These are phyloP conservation scores for Lentinula detonsa DNA, from an alignment of 768 basidiomycete genomes.

Conservation along the genomic window DNA sequence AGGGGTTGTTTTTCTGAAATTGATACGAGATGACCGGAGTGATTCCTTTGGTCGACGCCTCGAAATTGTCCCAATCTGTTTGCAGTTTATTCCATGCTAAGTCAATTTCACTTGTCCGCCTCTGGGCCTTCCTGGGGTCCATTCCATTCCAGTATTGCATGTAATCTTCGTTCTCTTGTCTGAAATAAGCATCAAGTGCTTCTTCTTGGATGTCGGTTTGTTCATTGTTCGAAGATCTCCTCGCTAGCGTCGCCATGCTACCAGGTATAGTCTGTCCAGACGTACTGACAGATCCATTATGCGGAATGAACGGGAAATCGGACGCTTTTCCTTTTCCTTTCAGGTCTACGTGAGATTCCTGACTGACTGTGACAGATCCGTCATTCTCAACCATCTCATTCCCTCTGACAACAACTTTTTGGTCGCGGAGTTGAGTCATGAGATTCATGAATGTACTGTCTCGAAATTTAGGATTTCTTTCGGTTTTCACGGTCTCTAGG, in stretches of 20 bases:
- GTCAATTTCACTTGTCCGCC: conserved; percentile 12
- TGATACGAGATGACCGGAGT: conserved; percentile 51
- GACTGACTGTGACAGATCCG: conserved; percentile 17
- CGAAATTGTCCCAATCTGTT: conserved; percentile 75
- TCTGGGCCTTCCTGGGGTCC: conserved; percentile 9
- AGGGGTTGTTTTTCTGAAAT: conserved; percentile 78
- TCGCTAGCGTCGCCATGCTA: neutral
- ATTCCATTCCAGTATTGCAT: conserved; percentile 50
- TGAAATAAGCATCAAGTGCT: conserved; percentile 62
- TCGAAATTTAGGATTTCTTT: conserved; percentile 79
- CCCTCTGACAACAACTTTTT: conserved; percentile 70
- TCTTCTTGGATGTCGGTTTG: conserved; percentile 25
- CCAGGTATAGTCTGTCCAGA: neutral
- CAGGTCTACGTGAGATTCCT: conserved; percentile 27
- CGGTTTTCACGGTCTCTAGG: conserved; percentile 67
- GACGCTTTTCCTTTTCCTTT: conserved; percentile 68
- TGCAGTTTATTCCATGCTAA: conserved; percentile 64
- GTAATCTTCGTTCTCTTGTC: conserved; percentile 66
- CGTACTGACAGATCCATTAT: conserved; percentile 6
- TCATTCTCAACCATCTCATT: conserved; percentile 66
- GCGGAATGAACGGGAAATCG: conserved; percentile 12
- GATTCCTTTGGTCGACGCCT: conserved; percentile 66
- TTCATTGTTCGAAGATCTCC: neutral
- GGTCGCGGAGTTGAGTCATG: conserved; percentile 82
- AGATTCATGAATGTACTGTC: conserved; percentile 80